phyloP scores from a whole-genome alignment of 805 yeast species.

The Middelhovenomyces tepae region DNA sequence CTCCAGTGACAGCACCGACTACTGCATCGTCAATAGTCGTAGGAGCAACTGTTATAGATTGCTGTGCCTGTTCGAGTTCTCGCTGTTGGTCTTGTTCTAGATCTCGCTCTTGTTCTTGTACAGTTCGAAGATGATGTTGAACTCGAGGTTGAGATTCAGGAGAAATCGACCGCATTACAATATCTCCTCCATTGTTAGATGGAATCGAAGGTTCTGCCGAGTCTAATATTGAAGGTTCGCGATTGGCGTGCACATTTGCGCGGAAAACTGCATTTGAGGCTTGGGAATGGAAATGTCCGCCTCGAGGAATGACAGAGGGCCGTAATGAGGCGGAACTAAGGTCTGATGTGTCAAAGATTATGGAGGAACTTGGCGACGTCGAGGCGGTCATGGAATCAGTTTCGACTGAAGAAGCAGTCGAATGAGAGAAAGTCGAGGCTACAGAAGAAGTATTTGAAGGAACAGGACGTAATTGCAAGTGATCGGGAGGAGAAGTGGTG shows the following conservation, averaged over 20 bases:
- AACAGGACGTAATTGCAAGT: conserved; percentile 9
- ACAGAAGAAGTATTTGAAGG: conserved; percentile 8
- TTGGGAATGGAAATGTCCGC: conserved; percentile 16
- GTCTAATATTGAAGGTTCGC: too few species aligned
- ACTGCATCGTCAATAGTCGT: too few species aligned
- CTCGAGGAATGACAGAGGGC: too few species aligned
- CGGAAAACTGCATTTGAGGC: conserved; percentile 19
- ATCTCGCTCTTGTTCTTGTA: too few species aligned
- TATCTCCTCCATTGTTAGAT: not conserved
- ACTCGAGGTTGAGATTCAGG: too few species aligned
- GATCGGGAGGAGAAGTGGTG: conserved; percentile 1
- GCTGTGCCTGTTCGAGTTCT: too few species aligned
- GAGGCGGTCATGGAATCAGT: not conserved
- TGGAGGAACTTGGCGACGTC: conserved; percentile 1
- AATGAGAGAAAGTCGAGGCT: conserved; percentile 10
- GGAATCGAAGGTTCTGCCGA: not conserved
- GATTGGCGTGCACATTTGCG: conserved; percentile 13
- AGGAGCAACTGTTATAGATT: too few species aligned
- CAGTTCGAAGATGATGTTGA: too few species aligned
- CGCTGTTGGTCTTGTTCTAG: too few species aligned
- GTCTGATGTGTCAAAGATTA: not conserved
- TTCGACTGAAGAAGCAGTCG: conserved; percentile 3
- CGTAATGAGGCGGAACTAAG: not conserved
- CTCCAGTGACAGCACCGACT: conserved; percentile 1
- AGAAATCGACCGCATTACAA: too few species aligned